A percentile compares a stretch with the other conserved stretches of the same genome.
phyloP scores from a whole-genome alignment of 352 stramenopile species.

The Pythium angustatum region DNA sequence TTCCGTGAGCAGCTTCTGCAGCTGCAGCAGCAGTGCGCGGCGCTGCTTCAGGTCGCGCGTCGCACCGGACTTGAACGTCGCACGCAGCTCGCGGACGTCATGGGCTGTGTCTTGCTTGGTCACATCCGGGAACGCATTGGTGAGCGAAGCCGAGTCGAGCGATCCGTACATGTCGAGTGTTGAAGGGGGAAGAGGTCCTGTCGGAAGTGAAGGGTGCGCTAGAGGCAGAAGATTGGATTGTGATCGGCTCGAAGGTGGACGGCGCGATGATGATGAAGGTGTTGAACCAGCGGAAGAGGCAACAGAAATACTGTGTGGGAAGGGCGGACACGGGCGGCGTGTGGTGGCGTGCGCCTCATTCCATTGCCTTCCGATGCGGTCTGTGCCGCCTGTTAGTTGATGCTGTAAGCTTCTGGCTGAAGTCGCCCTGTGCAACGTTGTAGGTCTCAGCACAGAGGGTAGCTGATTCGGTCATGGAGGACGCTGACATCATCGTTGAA shows the following conservation, averaged over 20 bases:
- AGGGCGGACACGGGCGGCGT: too few relatives aligned
- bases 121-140: constrained; percentile 46
- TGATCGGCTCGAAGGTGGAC: background rate
- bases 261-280: too few relatives aligned
- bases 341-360: too few relatives aligned
- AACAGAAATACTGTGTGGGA: background rate
- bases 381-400: too few relatives aligned
- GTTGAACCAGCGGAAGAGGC: background rate
- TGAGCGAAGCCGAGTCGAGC: constrained; percentile 17
- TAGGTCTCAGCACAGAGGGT: background rate
- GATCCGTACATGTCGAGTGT: constrained; percentile 8
- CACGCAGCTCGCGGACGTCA: constrained; percentile 51
- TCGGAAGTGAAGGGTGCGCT: background rate
- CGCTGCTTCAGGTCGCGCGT: constrained; percentile 47
- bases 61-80: constrained; percentile 46
- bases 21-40: constrained; percentile 44
- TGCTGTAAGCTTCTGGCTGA: background rate
- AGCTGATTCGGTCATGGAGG: background rate
- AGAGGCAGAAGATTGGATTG: background rate
- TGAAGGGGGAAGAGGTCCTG: too few relatives aligned
- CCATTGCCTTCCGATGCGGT: too few relatives aligned
- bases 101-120: constrained; percentile 48
- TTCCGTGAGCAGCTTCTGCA: constrained; percentile 54
- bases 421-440: too few relatives aligned
- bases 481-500: constrained; percentile 8